Percentiles rank a stretch among this genome's conserved stretches.
phyloP scores from a whole-genome alignment of 768 basidiomycete species.

The Inosperma sp. region DNA sequence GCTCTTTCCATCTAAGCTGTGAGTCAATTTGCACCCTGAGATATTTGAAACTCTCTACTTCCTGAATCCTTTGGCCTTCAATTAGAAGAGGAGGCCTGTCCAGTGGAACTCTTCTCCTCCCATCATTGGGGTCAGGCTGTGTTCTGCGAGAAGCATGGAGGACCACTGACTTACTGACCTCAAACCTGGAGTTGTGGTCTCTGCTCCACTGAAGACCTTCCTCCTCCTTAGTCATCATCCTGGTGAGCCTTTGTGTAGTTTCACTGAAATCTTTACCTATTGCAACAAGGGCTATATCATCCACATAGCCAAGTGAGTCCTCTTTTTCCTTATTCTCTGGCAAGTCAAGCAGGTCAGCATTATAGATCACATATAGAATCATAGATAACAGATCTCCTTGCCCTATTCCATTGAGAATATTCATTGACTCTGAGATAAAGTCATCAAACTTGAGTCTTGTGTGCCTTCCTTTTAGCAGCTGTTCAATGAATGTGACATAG shows the following conservation, averaged over 20 bases:
- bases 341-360: constrained; percentile 19
- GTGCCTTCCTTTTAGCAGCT: constrained; percentile 15
- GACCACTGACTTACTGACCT: constrained; percentile 26
- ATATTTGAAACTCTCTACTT: background rate
- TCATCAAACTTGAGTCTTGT: constrained; percentile 17
- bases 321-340: constrained; percentile 3
- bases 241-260: constrained; percentile 20
- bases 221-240: too few relatives aligned
- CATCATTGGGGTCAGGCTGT: background rate
- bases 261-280: constrained; percentile 20
- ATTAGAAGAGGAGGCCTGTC: constrained; percentile 5
- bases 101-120: background rate
- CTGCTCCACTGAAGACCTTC: constrained; percentile 22
- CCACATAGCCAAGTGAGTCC: constrained; percentile 26
- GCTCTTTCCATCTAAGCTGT: constrained; percentile 14
- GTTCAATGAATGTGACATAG: constrained; percentile 18
- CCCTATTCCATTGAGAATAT: too few relatives aligned
- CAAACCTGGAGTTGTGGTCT: constrained; percentile 28
- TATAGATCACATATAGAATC: constrained; percentile 25
- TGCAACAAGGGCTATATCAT: constrained; percentile 25
- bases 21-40: constrained; percentile 23
- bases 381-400: constrained; percentile 21
- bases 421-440: constrained; percentile 11
- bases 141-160: constrained; percentile 18
- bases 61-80: constrained; percentile 9